These are phyloP conservation scores for Paramecium sonneborni DNA, from an alignment of 73 alveolate genomes.

Conservation along the genomic window DNA sequence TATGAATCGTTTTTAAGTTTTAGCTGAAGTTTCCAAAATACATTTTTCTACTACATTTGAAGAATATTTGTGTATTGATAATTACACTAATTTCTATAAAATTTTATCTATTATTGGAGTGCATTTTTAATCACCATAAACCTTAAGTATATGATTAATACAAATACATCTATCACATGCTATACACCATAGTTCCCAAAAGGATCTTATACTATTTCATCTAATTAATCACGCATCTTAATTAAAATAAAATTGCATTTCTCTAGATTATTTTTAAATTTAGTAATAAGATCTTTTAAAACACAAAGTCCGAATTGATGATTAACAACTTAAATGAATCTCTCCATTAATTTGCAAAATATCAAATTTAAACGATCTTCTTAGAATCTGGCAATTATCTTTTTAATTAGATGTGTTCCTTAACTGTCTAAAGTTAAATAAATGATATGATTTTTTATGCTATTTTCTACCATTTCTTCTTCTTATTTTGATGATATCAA, in stretches of 20 bases:
- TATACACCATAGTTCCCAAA: constrained; percentile 43
- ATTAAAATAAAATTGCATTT: background rate
- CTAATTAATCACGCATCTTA: constrained; percentile 9
- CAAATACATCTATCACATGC: constrained; percentile 18
- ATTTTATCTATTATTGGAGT: background rate
- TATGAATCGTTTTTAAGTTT: constrained; percentile 15
- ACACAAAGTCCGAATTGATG: constrained; percentile 56
- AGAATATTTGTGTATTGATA: constrained; percentile 45
- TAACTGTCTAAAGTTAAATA: background rate
- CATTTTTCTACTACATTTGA: constrained; percentile 53
- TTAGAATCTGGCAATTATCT: constrained; percentile 36
- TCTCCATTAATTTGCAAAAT: constrained; percentile 23
- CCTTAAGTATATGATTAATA: background rate
- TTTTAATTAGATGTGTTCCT: constrained; percentile 44
- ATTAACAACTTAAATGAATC: constrained; percentile 1
- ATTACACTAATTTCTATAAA: constrained; percentile 4
- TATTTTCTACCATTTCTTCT: constrained; percentile 47
- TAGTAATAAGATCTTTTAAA: constrained; percentile 36
- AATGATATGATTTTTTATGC: constrained; percentile 16
- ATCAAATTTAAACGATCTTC: constrained; percentile 7
- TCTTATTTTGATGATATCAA: constrained; percentile 33
- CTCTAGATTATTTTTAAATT: background rate
- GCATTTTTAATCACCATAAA: constrained; percentile 37
- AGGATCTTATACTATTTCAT: constrained; percentile 55
- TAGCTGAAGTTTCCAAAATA: background rate